These are phyloP conservation scores for Fusarium nelsonii DNA, from an alignment of 2,329 filamentous ascomycete genomes.

Conservation along the genomic window DNA sequence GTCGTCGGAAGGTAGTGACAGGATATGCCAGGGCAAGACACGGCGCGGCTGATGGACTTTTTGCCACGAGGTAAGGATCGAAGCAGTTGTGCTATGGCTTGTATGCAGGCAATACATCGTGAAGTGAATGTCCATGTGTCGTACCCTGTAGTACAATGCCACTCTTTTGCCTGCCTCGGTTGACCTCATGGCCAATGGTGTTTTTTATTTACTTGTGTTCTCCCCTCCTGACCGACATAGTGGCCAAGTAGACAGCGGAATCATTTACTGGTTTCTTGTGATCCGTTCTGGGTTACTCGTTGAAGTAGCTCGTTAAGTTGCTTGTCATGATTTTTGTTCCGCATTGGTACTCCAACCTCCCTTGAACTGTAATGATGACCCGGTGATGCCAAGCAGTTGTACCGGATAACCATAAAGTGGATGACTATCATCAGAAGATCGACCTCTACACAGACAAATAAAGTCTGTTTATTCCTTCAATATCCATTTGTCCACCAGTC, in stretches of 20 bases:
- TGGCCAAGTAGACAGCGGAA: neutral
- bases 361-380: neutral
- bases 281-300: neutral
- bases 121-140: neutral
- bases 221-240: conserved; percentile 12
- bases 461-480: neutral
- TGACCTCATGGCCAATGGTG: neutral
- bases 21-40: conserved; percentile 36
- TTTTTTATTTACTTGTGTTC: conserved; percentile 3
- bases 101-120: neutral
- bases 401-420: neutral
- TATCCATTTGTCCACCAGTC: conserved; percentile 6
- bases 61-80: conserved; percentile 31
- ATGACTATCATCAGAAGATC: neutral
- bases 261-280: neutral
- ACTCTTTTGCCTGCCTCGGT: conserved; percentile 2
- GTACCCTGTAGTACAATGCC: conserved; percentile 13
- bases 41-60: conserved; percentile 5
- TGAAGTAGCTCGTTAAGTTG: neutral
- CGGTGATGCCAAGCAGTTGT: neutral
- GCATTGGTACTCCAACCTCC: conserved; percentile 1
- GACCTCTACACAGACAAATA: neutral
- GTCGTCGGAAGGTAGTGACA: neutral
- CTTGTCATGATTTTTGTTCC: neutral
- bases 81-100: conserved; percentile 1